phyloP scores from a whole-genome alignment of 169 alveolate species.

The Neospora caninum region DNA sequence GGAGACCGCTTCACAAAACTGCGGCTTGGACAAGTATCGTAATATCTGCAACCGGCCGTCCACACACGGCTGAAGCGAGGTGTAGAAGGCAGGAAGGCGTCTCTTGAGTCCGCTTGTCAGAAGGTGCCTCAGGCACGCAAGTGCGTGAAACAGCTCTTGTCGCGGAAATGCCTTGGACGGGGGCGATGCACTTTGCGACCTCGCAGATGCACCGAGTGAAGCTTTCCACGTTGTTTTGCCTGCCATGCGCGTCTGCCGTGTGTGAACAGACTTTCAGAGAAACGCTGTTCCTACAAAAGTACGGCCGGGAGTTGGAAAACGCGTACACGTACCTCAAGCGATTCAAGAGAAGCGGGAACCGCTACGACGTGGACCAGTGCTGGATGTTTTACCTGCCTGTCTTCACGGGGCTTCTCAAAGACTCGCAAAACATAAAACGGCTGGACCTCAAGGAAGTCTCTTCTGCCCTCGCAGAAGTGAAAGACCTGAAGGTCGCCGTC shows the following conservation, averaged over 20 bases:
- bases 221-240: neutral
- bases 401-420: neutral
- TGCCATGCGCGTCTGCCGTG: neutral
- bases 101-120: too few relatives aligned
- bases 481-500: slow-evolving; percentile 82
- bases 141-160: too few relatives aligned
- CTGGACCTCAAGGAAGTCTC: slow-evolving; percentile 85
- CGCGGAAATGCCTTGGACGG: too few relatives aligned
- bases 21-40: too few relatives aligned
- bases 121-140: too few relatives aligned
- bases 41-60: too few relatives aligned
- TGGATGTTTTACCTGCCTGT: slow-evolving; percentile 50
- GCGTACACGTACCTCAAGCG: slow-evolving; percentile 83
- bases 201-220: too few relatives aligned
- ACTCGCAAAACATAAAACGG: slow-evolving; percentile 74
- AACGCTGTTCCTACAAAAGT: slow-evolving; percentile 80
- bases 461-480: slow-evolving; percentile 81
- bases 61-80: too few relatives aligned
- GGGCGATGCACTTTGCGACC: too few relatives aligned
- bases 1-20: too few relatives aligned
- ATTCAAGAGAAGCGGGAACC: slow-evolving; percentile 75
- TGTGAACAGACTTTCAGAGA: slow-evolving; percentile 71
- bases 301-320: slow-evolving; percentile 80
- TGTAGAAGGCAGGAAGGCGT: too few relatives aligned
- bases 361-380: slow-evolving; percentile 75